These are phyloP conservation scores for Scedosporium minutisporum DNA, from an alignment of 2,329 filamentous ascomycete genomes.

Conservation along the genomic window DNA sequence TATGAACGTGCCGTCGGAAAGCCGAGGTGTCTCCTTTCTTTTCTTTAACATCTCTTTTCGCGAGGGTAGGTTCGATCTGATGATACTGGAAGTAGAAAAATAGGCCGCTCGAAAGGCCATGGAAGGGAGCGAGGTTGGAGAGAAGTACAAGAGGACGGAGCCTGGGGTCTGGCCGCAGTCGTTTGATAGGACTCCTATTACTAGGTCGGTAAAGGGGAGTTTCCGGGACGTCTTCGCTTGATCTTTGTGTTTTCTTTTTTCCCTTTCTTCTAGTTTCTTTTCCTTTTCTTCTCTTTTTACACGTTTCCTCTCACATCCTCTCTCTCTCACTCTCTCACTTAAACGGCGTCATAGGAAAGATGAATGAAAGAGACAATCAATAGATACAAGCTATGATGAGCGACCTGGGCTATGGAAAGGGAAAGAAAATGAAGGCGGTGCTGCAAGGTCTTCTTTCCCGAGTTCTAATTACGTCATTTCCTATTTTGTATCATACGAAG, in stretches of 20 bases:
- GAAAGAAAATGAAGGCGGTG: neutral
- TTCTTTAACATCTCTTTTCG: no score
- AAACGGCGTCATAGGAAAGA: neutral
- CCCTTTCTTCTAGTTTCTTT: neutral
- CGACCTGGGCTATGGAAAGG: neutral
- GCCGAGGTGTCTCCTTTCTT: no score
- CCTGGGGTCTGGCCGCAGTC: neutral
- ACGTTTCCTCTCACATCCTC: neutral
- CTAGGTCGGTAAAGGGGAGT: no score
- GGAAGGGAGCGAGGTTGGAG: neutral
- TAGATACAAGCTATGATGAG: neutral
- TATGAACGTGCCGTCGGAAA: no score
- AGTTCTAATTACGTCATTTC: neutral
- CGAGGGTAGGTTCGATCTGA: no score
- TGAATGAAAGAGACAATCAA: neutral
- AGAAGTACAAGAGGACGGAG: neutral
- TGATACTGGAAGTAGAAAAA: no score
- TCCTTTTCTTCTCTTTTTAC: neutral
- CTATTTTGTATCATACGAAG: neutral
- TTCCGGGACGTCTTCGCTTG: no score
- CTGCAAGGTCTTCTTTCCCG: neutral
- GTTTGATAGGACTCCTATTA: no score
- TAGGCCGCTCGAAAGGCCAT: neutral
- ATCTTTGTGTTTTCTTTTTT: slow-evolving; percentile 2
- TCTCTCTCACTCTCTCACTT: neutral